Base-by-base conservation (phyloP, 2,329 filamentous ascomycete genomes). In the Herpotrichia juniperi region DNA sequence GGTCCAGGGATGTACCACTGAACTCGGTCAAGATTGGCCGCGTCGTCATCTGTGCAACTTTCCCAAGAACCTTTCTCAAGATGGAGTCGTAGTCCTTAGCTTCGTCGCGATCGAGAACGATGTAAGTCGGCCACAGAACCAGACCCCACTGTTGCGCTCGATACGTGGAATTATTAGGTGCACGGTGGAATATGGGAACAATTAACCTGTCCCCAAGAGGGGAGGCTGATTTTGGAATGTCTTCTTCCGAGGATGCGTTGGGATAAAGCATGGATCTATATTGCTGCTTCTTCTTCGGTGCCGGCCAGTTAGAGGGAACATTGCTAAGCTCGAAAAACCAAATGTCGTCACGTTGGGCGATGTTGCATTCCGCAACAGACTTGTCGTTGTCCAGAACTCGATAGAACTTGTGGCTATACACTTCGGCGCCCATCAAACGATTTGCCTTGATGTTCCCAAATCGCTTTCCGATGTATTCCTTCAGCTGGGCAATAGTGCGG, bases 371-470 rank as follows among this genome's bases (percentile, higher is more conserved):
- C 0, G 86, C 86, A 9, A 93, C 86, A 7, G 79, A 77, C 17
- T 61, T 59, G 10, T 61, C 53, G 63, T 97, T 90, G 21, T 91
- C 84, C 59, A 94, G 92, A 44, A 91, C 82, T 68, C 92, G 93
- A 79, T 93, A 97, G 73, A 97, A 93, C 62, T 88, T 91, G 61
- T 86, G 81, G 61, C 86, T 89, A 71, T 91, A 96, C 45, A 96
- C 86, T 66, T 99, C 94, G 1, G 86, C 87, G 12, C 87, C 87
- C 67, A 96, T 86, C n/a, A 97, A 69, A 11, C 85, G 83, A 42
- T 87, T 81, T 44, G 80, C 69, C 49, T 76, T 54, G 82, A 85
- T 63, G 67, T 76, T 61, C 64, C 71, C 32, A 50, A 83, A 76
- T 61, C 83, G 83, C 56, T 79, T 78, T 7, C 80, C 83, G 19